A percentile compares a stretch with the other conserved stretches of the same genome.
These are phyloP conservation scores for Ascochyta rabiei DNA, from an alignment of 2,329 filamentous ascomycete genomes.

Conservation along the genomic window DNA sequence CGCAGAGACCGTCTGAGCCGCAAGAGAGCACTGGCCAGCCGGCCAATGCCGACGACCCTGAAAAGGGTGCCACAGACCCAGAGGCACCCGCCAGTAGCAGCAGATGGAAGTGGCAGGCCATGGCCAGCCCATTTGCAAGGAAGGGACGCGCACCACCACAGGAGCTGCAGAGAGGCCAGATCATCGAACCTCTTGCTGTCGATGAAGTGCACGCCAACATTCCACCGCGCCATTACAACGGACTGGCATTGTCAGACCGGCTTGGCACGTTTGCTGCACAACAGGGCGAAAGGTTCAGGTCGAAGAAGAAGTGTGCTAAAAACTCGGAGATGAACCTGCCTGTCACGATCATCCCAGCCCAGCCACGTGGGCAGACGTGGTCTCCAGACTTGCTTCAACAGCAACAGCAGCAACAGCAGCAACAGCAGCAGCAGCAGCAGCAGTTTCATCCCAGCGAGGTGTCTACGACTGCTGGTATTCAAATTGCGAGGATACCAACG, in stretches of 20 bases:
- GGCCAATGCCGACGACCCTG: conserved; percentile 33
- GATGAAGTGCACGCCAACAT: conserved; percentile 44
- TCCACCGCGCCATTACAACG: conserved; percentile 52
- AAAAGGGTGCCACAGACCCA: conserved; percentile 32
- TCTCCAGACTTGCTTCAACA: conserved; percentile 51
- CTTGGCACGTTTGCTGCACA: conserved; percentile 58
- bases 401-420: conserved; percentile 25
- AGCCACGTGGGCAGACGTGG: conserved; percentile 62
- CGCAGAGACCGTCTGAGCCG: not conserved
- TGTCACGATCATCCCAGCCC: conserved; percentile 66
- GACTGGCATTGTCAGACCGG: conserved; percentile 53
- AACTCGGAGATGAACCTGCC: conserved; percentile 54
- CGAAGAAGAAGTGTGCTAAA: conserved; percentile 42
- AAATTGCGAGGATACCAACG: conserved; percentile 26
- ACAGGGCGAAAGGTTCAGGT: conserved; percentile 53
- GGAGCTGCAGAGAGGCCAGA: conserved; percentile 64
- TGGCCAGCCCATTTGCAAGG: conserved; percentile 64
- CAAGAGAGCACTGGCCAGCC: conserved; percentile 15
- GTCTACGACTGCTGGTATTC: conserved; percentile 18
- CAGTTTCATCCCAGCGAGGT: conserved; percentile 12
- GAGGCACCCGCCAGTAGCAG: conserved; percentile 21
- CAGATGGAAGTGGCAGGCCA: conserved; percentile 55
- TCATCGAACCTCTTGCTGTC: conserved; percentile 51
- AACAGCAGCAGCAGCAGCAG: not conserved
- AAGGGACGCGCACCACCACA: conserved; percentile 64